A percentile compares a stretch with the other conserved stretches of the same genome.
These are phyloP conservation scores for Pulveroboletus frians DNA, from an alignment of 768 basidiomycete genomes.

Conservation along the genomic window DNA sequence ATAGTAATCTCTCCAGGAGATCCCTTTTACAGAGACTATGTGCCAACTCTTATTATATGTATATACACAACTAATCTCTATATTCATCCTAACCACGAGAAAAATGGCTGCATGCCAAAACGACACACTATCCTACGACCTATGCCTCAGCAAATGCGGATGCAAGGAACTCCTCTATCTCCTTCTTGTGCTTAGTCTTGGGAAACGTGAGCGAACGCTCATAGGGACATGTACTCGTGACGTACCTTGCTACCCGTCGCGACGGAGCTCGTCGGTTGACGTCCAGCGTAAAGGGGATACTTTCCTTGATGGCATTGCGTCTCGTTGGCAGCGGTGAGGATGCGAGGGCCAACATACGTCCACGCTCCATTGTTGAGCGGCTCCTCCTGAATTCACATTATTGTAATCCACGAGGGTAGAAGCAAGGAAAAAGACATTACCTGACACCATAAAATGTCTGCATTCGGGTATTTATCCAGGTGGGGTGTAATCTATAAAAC, in stretches of 20 bases:
- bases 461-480: conserved; percentile 95
- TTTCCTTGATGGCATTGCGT: conserved; percentile 89
- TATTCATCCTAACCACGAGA: conserved; percentile 2
- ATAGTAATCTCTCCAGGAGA: no score
- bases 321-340: conserved; percentile 88
- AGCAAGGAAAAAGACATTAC: conserved; percentile 25
- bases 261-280: conserved; percentile 87
- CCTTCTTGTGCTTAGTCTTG: conserved; percentile 82
- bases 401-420: not conserved
- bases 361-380: conserved; percentile 97
- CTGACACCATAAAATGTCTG: conserved; percentile 90
- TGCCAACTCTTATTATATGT: not conserved
- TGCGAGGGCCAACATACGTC: conserved; percentile 91
- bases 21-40: no score
- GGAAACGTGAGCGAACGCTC: not conserved
- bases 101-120: not conserved
- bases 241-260: conserved; percentile 87
- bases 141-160: conserved; percentile 46
- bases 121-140: not conserved
- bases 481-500: conserved; percentile 73
- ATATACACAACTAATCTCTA: conserved; percentile 1
- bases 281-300: conserved; percentile 87
- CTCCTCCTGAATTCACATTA: conserved; percentile 56
- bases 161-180: conserved; percentile 71
- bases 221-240: not conserved